These are phyloP conservation scores for Acanthamoeba culbertsoni DNA, from an alignment of 208 protist genomes.

Conservation along the genomic window DNA sequence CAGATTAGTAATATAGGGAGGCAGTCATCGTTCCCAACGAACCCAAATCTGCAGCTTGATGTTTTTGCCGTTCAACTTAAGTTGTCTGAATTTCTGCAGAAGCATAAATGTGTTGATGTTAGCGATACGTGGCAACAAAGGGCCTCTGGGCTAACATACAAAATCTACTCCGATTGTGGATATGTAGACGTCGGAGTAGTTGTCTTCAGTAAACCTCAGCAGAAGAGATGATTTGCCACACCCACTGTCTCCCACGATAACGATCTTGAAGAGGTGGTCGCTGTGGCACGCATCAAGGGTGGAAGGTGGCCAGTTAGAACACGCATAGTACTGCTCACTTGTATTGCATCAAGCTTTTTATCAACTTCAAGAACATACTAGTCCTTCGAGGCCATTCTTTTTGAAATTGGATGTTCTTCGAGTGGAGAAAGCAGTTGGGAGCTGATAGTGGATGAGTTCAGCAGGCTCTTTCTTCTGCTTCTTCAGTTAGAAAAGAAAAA, in stretches of 20 bases:
- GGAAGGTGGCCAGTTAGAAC: neutral
- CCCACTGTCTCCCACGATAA: slow-evolving; percentile 56
- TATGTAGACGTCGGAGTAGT: slow-evolving; percentile 99
- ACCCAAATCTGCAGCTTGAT: slow-evolving; percentile 96
- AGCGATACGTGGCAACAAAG: neutral
- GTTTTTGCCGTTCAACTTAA: slow-evolving; percentile 95
- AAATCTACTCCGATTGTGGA: slow-evolving; percentile 96
- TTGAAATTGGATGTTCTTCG: too few species aligned
- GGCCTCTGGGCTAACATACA: neutral
- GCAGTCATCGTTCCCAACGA: neutral
- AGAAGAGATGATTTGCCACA: slow-evolving; percentile 46
- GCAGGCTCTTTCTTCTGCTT: too few species aligned
- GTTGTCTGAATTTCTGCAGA: slow-evolving; percentile 92
- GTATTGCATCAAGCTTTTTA: too few species aligned
- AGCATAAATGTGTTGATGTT: neutral
- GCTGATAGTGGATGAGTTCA: too few species aligned
- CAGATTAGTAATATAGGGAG: neutral
- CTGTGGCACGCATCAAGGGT: neutral
- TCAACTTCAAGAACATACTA: too few species aligned
- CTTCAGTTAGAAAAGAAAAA: too few species aligned
- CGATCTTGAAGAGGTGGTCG: slow-evolving; percentile 52
- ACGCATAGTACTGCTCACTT: neutral
- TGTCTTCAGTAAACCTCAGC: slow-evolving; percentile 16
- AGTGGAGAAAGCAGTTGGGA: too few species aligned
- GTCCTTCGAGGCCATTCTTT: too few species aligned